Conservation (phyloP, 352 stramenopile genomes). For the Phytophthora brassicae region DNA sequence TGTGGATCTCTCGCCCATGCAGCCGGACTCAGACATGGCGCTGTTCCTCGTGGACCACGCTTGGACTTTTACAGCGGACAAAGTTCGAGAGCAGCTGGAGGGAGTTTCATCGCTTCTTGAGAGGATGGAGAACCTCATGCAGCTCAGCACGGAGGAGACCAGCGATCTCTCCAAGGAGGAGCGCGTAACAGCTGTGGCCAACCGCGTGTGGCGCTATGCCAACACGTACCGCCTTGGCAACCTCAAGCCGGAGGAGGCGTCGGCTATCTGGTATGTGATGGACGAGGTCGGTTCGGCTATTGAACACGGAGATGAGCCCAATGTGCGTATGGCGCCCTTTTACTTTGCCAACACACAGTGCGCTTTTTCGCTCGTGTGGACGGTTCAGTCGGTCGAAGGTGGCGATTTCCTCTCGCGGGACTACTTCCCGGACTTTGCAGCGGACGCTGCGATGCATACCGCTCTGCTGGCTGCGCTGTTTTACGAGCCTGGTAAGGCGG, state of each 20-base stretch:
- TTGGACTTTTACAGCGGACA: constrained; percentile 56
- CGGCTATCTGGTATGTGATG: constrained; percentile 63
- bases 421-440: constrained; percentile 41
- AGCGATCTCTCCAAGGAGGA: constrained; percentile 19
- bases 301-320: constrained; percentile 45
- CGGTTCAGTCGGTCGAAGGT: constrained; percentile 38
- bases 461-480: constrained; percentile 45
- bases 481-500: constrained; percentile 34
- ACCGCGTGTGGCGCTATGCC: constrained; percentile 48
- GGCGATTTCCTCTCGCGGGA: constrained; percentile 51
- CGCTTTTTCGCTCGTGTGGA: constrained; percentile 56
- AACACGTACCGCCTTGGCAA: constrained; percentile 56
- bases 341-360: constrained; percentile 45
- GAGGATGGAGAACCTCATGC: constrained; percentile 55
- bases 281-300: constrained; percentile 59
- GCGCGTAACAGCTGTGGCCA: constrained; percentile 30
- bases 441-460: constrained; percentile 35
- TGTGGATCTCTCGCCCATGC: constrained; percentile 36
- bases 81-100: constrained; percentile 36
- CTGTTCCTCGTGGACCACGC: constrained; percentile 59
- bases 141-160: constrained; percentile 28
- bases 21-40: constrained; percentile 40
- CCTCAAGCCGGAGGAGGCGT: constrained; percentile 40
- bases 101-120: constrained; percentile 36
- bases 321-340: constrained; percentile 55